A percentile compares a stretch with the other conserved stretches of the same genome.
Conservation (phyloP, 176 grass and related monocot species). For the Eleusine indica region DNA sequence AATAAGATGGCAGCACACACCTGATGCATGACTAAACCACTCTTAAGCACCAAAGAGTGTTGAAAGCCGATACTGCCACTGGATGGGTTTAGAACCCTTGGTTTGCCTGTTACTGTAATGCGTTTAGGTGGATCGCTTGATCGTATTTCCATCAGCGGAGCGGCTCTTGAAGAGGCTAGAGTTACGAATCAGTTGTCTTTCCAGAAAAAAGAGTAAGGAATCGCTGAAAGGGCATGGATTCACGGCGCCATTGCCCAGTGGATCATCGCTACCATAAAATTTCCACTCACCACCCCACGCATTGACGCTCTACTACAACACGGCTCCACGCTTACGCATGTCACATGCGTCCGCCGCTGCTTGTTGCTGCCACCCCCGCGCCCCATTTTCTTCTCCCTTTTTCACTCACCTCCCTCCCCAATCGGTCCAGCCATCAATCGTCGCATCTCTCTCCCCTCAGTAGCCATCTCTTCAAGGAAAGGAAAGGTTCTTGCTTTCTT, state of each 20-base stretch:
- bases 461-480: conserved; percentile 39
- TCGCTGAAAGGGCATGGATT: no score
- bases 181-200: not conserved
- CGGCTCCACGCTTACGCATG: not conserved
- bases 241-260: not conserved
- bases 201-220: not conserved
- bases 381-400: not conserved
- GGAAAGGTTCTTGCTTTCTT: conserved; percentile 25
- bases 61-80: no score
- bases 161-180: not conserved
- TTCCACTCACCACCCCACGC: no score
- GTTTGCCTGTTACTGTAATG: not conserved
- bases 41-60: not conserved
- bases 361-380: conserved; percentile 6
- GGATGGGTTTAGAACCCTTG: no score
- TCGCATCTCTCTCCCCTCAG: not conserved
- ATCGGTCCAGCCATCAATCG: not conserved
- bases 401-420: not conserved
- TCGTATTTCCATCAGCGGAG: not conserved
- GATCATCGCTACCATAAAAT: not conserved
- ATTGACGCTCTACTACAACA: not conserved
- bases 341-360: not conserved
- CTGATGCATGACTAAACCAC: conserved; percentile 27
- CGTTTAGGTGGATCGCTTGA: not conserved
- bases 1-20: not conserved